Conservation (phyloP, 2,329 filamentous ascomycete genomes). For the Davidsoniella virescens region DNA sequence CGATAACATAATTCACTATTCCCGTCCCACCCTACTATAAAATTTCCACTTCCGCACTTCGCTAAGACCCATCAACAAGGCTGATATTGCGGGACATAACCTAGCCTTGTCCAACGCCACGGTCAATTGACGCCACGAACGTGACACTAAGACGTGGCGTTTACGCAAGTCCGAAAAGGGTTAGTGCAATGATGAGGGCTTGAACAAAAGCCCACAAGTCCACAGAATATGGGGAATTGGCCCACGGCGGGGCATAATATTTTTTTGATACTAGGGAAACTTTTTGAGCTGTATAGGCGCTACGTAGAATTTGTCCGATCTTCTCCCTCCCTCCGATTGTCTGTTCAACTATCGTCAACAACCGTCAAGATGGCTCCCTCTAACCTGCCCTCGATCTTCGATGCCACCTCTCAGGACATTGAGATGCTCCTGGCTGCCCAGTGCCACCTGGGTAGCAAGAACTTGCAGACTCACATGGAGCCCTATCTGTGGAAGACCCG, state of each 20-base stretch:
- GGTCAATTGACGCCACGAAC: not conserved
- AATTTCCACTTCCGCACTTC: conserved; percentile 11
- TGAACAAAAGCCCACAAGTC: conserved; percentile 20
- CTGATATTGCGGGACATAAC: conserved; percentile 9
- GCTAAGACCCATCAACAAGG: conserved; percentile 9
- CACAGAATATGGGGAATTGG: conserved; percentile 3
- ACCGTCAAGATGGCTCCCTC: conserved; percentile 77
- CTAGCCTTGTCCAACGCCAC: conserved; percentile 10
- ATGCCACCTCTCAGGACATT: conserved; percentile 95
- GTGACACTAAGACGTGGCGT: not conserved
- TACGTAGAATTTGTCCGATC: conserved; percentile 20
- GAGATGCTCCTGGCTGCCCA: conserved; percentile 98
- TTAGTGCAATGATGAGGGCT: conserved; percentile 13
- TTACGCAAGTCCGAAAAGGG: not conserved
- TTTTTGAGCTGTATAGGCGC: conserved; percentile 24
- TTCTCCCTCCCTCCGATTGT: conserved; percentile 16
- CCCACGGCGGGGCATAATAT: conserved; percentile 13
- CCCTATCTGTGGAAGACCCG: conserved; percentile 99
- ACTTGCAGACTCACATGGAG: conserved; percentile 99
- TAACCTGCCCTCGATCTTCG: conserved; percentile 89
- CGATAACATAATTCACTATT: conserved; percentile 6
- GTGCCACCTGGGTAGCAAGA: conserved; percentile 95
- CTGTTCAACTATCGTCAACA: conserved; percentile 22
- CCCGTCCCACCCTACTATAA: conserved; percentile 8
- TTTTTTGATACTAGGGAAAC: conserved; percentile 15